Base-by-base conservation (phyloP, 2,329 filamentous ascomycete genomes). In the Zymoseptoria pseudotritici region DNA sequence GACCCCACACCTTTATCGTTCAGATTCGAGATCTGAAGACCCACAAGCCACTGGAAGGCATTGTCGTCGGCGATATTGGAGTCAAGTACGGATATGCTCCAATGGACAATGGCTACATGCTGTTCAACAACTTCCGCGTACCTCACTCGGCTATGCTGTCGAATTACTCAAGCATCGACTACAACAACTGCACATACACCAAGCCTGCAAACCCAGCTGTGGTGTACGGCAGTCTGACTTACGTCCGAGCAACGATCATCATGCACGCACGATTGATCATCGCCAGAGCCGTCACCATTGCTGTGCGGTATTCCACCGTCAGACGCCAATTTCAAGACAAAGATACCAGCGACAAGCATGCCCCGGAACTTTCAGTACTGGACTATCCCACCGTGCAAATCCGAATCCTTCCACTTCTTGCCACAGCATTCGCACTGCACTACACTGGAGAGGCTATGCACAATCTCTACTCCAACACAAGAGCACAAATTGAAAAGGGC, bases 301-400 rank as follows among this genome's bases (percentile, higher is more conserved):
- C 80, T 3, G 78, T 82, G 0, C 73, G 80, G 42, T 83, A 83
- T 63, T 75, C 76, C 17, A 74, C 77, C 2, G 73, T 83, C 10
- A 70, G 80, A 13, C 72, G 77, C 24, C 80, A 83, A 57, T 82
- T 82, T 63, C 70, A 70, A 24, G 79, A 82, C 60, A 75, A 79
- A 20, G 80, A 83, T 63, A 74, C 73, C 13, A 72, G 67, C 2
- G 70, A 68, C 53, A 60, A 65, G 8, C 59, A 56, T 24, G 70
- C 70, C 6, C 75, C 75, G 0, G 78, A 80, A 69, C 67, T 78
- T 54, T 70, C 78, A 1, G 80, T 82, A 0, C 71, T 82, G 5
- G 79, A 82, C 63, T 83, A 82, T 62, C 78, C 80, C 1, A 82
- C 80, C 0, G 80, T 83, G 0, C 80, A 82, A 64, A 80, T 83